Conservation (phyloP, 805 yeast genomes). For the Candida ovalis region DNA sequence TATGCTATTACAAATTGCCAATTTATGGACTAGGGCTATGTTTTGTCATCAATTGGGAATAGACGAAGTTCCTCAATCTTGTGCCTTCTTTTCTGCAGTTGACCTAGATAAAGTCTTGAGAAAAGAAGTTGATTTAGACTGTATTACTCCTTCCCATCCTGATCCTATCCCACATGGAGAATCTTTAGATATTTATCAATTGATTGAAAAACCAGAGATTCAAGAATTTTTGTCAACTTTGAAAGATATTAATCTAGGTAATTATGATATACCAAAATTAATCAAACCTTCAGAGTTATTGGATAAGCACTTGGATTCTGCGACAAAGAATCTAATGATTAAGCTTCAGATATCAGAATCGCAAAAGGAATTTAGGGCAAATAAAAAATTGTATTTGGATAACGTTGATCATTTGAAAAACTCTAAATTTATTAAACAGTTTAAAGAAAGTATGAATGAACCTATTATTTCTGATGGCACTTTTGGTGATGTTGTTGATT, state of each 20-base stretch:
- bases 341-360: slow-evolving; percentile 29
- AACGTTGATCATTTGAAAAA: slow-evolving; percentile 12
- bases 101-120: slow-evolving; percentile 86
- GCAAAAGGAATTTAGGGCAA: slow-evolving; percentile 27
- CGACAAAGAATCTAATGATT: slow-evolving; percentile 22
- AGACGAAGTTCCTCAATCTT: slow-evolving; percentile 84
- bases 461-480: slow-evolving; percentile 18
- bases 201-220: slow-evolving; percentile 41
- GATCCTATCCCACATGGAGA: slow-evolving; percentile 74
- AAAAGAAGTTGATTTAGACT: slow-evolving; percentile 88
- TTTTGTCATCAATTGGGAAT: slow-evolving; percentile 91
- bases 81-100: slow-evolving; percentile 93
- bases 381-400: slow-evolving; percentile 19
- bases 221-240: slow-evolving; percentile 21
- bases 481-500: slow-evolving; percentile 13
- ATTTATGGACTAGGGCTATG: slow-evolving; percentile 94
- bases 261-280: slow-evolving; percentile 8
- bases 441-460: slow-evolving; percentile 15
- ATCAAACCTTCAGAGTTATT: slow-evolving; percentile 25
- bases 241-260: slow-evolving; percentile 13
- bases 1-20: slow-evolving; percentile 80
- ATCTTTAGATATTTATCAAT: slow-evolving; percentile 53
- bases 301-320: slow-evolving; percentile 24
- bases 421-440: slow-evolving; percentile 13
- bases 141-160: slow-evolving; percentile 87